A percentile compares a stretch with the other conserved stretches of the same genome.
Evolutionary conservation across 2,329 filamentous ascomycete genomes (phyloP).

Genomic region (Stemphylium lycopersici): DNA sequence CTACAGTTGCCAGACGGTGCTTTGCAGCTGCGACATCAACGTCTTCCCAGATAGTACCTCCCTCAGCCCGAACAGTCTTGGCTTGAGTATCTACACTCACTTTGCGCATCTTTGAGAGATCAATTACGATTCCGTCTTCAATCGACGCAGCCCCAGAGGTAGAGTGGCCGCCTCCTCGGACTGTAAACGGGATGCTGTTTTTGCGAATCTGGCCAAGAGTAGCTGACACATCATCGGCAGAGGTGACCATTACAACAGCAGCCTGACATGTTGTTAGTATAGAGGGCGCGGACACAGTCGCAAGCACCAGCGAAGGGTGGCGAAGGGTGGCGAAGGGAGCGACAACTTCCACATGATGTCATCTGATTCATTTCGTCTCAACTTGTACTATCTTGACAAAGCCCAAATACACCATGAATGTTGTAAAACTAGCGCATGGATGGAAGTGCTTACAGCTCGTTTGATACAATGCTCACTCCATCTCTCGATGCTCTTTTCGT

Average conservation of each 20-base stretch:
- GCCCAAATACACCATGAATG: not conserved
- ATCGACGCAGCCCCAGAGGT: conserved; percentile 59
- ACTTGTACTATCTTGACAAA: not conserved
- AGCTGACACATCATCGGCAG: conserved; percentile 28
- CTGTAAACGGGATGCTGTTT: conserved; percentile 56
- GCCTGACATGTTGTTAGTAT: conserved; percentile 15
- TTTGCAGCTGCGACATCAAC: conserved; percentile 60
- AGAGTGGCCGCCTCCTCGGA: conserved; percentile 63
- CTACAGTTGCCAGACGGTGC: conserved; percentile 63
- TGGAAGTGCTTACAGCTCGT: conserved; percentile 27
- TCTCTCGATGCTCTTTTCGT: conserved; percentile 33
- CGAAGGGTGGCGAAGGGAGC: not conserved
- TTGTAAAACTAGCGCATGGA: not conserved
- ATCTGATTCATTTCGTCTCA: no score
- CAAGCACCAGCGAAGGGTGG: not conserved
- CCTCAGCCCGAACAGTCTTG: conserved; percentile 57
- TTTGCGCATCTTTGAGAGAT: conserved; percentile 58
- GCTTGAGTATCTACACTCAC: conserved; percentile 57
- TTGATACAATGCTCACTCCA: conserved; percentile 41
- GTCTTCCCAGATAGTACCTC: conserved; percentile 61
- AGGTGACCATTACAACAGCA: conserved; percentile 29
- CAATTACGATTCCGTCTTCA: conserved; percentile 61
- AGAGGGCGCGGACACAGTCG: no score
- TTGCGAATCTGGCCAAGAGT: conserved; percentile 30
- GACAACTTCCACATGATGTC: not conserved